Base-by-base conservation (phyloP, 2,329 filamentous ascomycete genomes). In the Ophiosphaerella narmari region DNA sequence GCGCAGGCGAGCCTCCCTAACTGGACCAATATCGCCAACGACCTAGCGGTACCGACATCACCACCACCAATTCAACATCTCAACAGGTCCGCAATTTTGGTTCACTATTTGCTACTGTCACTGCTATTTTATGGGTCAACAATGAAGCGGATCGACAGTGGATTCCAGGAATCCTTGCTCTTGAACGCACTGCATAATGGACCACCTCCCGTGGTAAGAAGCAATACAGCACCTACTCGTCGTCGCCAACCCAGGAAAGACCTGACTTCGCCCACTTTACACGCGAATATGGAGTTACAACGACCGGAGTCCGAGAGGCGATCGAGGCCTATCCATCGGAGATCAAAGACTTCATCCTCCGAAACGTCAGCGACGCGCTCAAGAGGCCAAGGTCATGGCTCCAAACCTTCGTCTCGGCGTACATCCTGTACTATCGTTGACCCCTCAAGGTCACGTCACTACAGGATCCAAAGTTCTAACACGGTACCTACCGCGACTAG, bases 101-200 rank as follows among this genome's bases (percentile, higher is more conserved):
- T 37, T 52, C 57, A 60, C 57, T 49, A 36, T 32, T 48, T 48
- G 48, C 46, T 29, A 43, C 43, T 52, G 48, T 48, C 50, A 56
- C 47, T 46, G 48, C 40, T 47, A 41, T 52, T 60, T 51, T 42
- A 68, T 62, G 61, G 49, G 58, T 55, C 57, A 43, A 62, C 52
- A 55, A 73, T 73, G 68, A 59, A 65, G 48, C 67, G 70, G 49
- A 58, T 57, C 42, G 68, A 73, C 52, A 72, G 68, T 53, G 68
- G 62, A 56, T 67, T 67, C 54, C 59, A 65, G 37, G 62, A 63
- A 46, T 60, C 62, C 38, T 54, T 59, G 53, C 48, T 43, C 34
- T 48, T 55, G 40, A 57, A 64, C n/a, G 39, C 46, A 24, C 36
- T 50, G 48, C 54, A 63, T 31, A 40, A 60, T 39, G 53, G 56